phyloP scores from a whole-genome alignment of 805 yeast genomes.

The Nadsonia fulvescens region DNA sequence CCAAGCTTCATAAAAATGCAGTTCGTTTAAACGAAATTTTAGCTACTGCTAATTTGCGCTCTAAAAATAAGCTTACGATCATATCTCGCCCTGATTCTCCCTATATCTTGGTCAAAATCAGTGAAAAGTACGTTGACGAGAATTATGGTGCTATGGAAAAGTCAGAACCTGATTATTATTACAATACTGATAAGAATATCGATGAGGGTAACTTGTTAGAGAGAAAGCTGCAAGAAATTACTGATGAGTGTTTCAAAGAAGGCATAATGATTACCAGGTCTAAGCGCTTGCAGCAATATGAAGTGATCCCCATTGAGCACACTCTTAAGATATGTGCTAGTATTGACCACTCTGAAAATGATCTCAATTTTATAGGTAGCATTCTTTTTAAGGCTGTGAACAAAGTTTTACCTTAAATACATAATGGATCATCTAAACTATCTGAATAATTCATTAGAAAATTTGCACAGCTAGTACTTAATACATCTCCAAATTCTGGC shows the following conservation, averaged over 20 bases:
- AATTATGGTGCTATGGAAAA: constrained; percentile 13
- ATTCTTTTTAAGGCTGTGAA: no score
- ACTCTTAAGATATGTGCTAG: constrained; percentile 35
- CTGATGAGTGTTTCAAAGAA: constrained; percentile 33
- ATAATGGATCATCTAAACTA: no score
- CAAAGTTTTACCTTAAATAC: no score
- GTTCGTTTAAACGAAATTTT: constrained; percentile 7
- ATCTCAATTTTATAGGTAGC: no score
- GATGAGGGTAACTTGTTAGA: no score
- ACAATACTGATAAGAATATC: no score
- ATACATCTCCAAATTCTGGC: no score
- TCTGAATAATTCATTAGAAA: no score
- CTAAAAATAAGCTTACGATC: constrained; percentile 1
- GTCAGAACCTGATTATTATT: no score
- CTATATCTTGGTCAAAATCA: constrained; percentile 45
- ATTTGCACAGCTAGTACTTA: no score
- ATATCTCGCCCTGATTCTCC: constrained; percentile 34
- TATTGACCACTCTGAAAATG: no score
- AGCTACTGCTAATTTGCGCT: constrained; percentile 1
- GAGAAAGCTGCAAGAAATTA: constrained; percentile 49
- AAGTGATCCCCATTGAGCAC: constrained; percentile 50
- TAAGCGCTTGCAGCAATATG: constrained; percentile 50
- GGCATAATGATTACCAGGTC: constrained; percentile 50
- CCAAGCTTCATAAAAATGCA: constrained; percentile 10
- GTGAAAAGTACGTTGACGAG: constrained; percentile 18